phyloP scores from a whole-genome alignment of 2,329 filamentous ascomycete species.

The Ascochyta pisi region DNA sequence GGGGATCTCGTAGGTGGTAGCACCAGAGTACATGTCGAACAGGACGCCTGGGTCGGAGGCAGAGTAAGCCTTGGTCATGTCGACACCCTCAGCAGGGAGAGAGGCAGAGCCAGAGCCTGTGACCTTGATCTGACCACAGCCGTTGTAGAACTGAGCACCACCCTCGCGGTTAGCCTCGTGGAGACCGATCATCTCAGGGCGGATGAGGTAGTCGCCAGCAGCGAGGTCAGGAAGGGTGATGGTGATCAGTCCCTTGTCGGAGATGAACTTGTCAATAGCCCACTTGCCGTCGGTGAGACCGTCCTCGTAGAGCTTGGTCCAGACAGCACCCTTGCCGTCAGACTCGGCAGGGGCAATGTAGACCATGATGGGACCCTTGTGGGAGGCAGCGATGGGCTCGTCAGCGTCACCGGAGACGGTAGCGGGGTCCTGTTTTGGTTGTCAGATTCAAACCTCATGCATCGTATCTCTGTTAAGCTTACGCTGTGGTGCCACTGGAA shows the following conservation, averaged over 20 bases:
- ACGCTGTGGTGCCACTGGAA: conserved; percentile 61
- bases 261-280: conserved; percentile 51
- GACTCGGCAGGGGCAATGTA: conserved; percentile 55
- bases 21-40: conserved; percentile 49
- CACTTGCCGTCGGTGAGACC: conserved; percentile 45
- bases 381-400: conserved; percentile 61
- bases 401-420: conserved; percentile 43
- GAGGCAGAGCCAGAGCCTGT: conserved; percentile 34
- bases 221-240: conserved; percentile 50
- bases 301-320: conserved; percentile 55
- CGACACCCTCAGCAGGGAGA: conserved; percentile 47
- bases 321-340: conserved; percentile 58
- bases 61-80: conserved; percentile 56
- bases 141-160: conserved; percentile 55
- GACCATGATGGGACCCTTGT: conserved; percentile 61
- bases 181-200: conserved; percentile 54
- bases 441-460: neutral
- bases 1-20: conserved; percentile 48
- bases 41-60: conserved; percentile 49
- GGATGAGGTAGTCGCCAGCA: conserved; percentile 51
- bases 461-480: conserved; percentile 11
- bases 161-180: conserved; percentile 45
- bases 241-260: conserved; percentile 49
- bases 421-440: neutral
- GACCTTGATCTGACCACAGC: conserved; percentile 52